These are phyloP conservation scores for Kodamaea hsintzibuensis DNA, from an alignment of 805 yeast genomes.

Conservation along the genomic window DNA sequence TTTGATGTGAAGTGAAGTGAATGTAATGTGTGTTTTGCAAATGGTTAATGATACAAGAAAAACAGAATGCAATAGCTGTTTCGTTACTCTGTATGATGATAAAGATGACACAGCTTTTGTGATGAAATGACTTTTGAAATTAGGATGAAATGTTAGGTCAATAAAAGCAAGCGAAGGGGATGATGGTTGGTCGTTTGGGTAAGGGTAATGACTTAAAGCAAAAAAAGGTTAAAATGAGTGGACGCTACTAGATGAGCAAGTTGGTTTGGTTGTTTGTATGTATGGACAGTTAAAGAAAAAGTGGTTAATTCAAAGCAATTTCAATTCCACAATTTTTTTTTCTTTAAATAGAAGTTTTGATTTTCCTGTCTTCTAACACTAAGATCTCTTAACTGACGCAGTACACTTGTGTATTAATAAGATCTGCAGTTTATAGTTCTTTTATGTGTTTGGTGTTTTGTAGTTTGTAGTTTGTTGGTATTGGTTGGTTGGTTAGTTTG, in stretches of 20 bases:
- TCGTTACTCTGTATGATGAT: not conserved
- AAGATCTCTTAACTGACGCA: not conserved
- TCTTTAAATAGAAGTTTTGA: not conserved
- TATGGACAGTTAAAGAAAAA: not conserved
- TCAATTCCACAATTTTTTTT: not conserved
- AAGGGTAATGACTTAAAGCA: not conserved
- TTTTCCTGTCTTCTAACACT: not conserved
- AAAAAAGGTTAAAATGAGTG: not conserved
- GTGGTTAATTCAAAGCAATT: not conserved
- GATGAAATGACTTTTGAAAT: not conserved
- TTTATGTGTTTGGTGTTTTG: too few species aligned
- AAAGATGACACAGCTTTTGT: not conserved
- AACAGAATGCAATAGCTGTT: not conserved
- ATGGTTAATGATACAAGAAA: not conserved
- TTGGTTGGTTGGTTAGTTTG: too few species aligned
- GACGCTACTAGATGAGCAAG: slow-evolving; percentile 1
- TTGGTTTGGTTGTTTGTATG: not conserved
- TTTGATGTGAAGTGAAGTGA: not conserved
- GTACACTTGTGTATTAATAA: not conserved
- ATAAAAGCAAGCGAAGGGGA: not conserved
- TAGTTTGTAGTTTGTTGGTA: too few species aligned
- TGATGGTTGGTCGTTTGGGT: not conserved
- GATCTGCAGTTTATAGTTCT: not conserved
- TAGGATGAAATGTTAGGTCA: not conserved
- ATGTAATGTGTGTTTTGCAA: not conserved